Evolutionary conservation across 2,329 filamentous ascomycete species (phyloP), one percentile per base, ranked within the genome.

Genomic region (Incumbomyces lentus): DNA sequence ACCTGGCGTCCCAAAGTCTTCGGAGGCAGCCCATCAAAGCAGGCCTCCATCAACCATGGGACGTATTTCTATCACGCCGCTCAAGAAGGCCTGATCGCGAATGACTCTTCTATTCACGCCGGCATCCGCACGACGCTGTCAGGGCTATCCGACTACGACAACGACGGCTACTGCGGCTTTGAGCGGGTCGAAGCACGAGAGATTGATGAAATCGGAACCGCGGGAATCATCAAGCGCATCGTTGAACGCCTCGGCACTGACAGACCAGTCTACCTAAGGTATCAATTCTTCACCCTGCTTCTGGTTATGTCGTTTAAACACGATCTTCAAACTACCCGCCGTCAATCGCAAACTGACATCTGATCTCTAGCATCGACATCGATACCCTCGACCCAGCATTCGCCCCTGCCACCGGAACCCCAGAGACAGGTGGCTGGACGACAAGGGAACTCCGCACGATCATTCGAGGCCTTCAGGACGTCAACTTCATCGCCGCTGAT

Each of bases 41-140:
- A 81, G 33, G 86, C 86, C 16, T 74, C 74, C 53, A 81, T 93
- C 68, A 93, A 92, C 67, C 85, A 92, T 67, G 86, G 86, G 35
- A 92, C 86, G 1, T 92, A 92, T 69, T 93, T 93, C 68, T 92
- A 82, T 67, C 84, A 90, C 61, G 86, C 86, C 0, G 68, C 82
- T 1, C 77, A 81, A 65, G 85, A 92, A 62, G 86, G 86, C 2
- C 71, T 92, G 13, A 71, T 93, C 16, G 74, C 74, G 52, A 93
- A 92, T 60, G 84, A 92, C 68, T 83, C 78, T 55, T 90, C 88
- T 66, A 88, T 93, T 64, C 86, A 93, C 62, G 86, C 85, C 13
- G 86, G 86, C 33, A 92, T 93, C 62, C 79, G 86, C 47, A 92
- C 86, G 0, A 92, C 85, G 2, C 71, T 92, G 14, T 84, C 78